phyloP scores from a whole-genome alignment of 257 asterid genomes.

The Solanum okadae region DNA sequence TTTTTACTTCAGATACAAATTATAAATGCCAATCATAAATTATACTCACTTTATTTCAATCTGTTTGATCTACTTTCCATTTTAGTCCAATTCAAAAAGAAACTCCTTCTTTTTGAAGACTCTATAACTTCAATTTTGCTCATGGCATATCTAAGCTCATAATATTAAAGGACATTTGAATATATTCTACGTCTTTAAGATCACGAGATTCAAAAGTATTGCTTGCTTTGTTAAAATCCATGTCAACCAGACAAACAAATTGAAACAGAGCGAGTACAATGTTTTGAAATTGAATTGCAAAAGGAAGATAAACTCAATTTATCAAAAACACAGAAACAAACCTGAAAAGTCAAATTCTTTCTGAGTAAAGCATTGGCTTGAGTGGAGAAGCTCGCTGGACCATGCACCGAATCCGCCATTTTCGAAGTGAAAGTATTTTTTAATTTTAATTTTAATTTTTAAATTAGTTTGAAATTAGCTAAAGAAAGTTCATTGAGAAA shows the following conservation, averaged over 20 bases:
- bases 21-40: background rate
- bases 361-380: slow-evolving; percentile 88
- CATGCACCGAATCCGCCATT: slow-evolving; percentile 33
- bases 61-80: background rate
- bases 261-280: background rate
- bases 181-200: background rate
- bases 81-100: background rate
- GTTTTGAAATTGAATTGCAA: background rate
- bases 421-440: background rate
- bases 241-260: background rate
- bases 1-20: background rate
- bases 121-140: background rate
- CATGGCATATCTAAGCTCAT: background rate
- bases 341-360: slow-evolving; percentile 91
- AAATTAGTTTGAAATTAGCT: background rate
- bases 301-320: background rate
- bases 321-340: background rate
- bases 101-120: background rate
- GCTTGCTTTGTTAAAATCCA: background rate
- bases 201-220: background rate
- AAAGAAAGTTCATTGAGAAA: background rate
- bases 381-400: slow-evolving; percentile 65
- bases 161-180: background rate
- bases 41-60: background rate
- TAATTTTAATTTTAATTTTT: background rate